Conservation (phyloP, 148 eudicot species). For the Dysphania ambrosioides region DNA sequence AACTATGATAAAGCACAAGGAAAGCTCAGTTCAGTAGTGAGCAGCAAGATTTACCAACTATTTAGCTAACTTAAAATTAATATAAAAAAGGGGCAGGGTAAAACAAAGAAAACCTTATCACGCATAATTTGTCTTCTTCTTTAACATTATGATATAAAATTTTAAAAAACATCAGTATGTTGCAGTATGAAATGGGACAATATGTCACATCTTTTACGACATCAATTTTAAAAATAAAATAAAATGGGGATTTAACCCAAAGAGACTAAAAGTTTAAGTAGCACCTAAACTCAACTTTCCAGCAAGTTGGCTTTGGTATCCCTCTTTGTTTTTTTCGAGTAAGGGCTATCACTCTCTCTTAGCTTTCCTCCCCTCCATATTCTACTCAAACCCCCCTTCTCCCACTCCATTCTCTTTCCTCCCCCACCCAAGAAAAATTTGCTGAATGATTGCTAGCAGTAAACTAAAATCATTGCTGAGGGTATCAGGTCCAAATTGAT, state of each 20-base stretch:
- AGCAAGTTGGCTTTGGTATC: not conserved
- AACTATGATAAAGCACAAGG: not conserved
- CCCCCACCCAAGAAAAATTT: not conserved
- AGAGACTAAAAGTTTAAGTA: not conserved
- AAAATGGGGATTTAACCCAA: too few species aligned
- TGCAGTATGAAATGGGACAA: too few species aligned
- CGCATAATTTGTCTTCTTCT: not conserved
- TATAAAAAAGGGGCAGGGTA: too few species aligned
- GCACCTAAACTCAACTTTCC: not conserved
- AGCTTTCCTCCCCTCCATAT: not conserved
- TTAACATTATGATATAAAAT: too few species aligned
- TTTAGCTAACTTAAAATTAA: not conserved
- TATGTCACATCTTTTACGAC: not conserved
- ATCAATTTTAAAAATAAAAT: too few species aligned
- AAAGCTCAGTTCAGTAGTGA: not conserved
- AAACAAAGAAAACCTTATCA: not conserved
- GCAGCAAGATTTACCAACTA: not conserved
- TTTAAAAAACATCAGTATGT: too few species aligned
- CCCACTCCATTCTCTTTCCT: not conserved
- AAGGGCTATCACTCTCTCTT: too few species aligned
- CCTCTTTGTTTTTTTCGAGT: too few species aligned
- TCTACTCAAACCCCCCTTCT: not conserved
- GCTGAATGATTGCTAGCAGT: not conserved
- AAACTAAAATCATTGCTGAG: too few species aligned
- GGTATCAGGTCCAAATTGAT: not conserved